Evolutionary conservation across 257 asterid genomes (phyloP), one percentile per base, ranked within the genome.

Genomic region (Solanum bulbocastanum): DNA sequence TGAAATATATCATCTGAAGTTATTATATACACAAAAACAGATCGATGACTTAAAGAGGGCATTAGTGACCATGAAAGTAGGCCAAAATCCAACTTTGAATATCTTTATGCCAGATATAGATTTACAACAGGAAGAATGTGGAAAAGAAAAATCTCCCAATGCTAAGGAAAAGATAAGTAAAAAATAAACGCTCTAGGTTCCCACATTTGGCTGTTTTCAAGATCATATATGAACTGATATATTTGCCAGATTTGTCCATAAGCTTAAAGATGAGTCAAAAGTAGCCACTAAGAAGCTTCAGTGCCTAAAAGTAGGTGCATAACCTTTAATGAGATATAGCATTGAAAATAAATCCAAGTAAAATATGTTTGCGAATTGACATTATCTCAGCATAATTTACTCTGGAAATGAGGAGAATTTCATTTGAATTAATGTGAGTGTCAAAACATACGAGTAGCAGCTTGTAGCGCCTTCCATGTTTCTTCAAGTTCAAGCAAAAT

Each of bases 401-500:
- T 30, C 66, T 2, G 40, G 13, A 15, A 78, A 79, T 30, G 23
- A 42, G 84, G 37, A 25, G 65, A 83, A 83, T 11, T 11, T 23
- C 35, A 83, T 83, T 84, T 30, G 5, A 12, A 86, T 18, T 73
- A 49, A 33, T n/a, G 52, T n/a, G 42, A 86, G 78, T 83, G 22
- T 9, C 32, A 79, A 87, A 58, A 94, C 94, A 44, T 46, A 95
- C 98, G 94, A 83, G 95, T 91, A 91, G 98, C 99, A 91, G 99
- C 98, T 90, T 89, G 94, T 90, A 95, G 75, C 25, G 98, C 96
- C 68, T 87, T 92, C 99, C 99, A 96, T 30, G 98, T 83, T 88
- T 96, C 98, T 89, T 96, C 99, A 78, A 96, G 93, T 90, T 96
- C 99, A 72, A 96, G 98, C 84, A 95, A 91, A 89, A 96, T 92